Base-by-base conservation (phyloP, 192 early-diverging fungal genomes). In the Backusella circina region DNA sequence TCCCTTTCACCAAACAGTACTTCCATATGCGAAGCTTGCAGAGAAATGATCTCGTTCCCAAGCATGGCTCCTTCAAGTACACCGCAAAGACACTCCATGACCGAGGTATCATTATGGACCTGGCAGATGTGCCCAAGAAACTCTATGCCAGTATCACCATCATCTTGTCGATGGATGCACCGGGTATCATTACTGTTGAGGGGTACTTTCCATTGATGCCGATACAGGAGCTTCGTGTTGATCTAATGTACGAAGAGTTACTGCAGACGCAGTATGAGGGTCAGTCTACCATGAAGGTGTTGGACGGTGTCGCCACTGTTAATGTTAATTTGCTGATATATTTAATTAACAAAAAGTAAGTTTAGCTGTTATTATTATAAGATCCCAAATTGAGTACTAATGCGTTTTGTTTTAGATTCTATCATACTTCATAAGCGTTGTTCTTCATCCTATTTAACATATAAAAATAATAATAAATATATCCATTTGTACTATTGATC, bases 1-100 rank as follows among this genome's bases (percentile, higher is more conserved):
- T 96, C 74, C 93, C 95, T 23, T 98, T 99, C 83, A 95, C 95
- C 6, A 86, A 92, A 36, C 98, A 99, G 86, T 98, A 98, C 80
- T 97, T 91, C 86, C 97, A 99, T 81, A 82, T 97, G 73, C 86
- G 91, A 13, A 91, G 94, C 39, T 86, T 99, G 61, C 88, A 97
- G 79, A 83, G 86, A 35, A 88, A 95, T 66, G 97, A 97, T 23
- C 88, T 85, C 7, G 93, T 99, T 35, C 98, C 98, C 0, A 88
- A 93, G 76, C 99, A 96, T 83, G 98, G 98, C 4, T 98, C 97
- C 54, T 98, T 90, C 90, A 99, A 99, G 90, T 99, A 97, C 86
- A 94, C 94, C 18, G 98, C 97, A 1, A 91, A 95, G 77, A 90
- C 95, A 70, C 84, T 99, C 69, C 89, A 95, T 77, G 93, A 97